These are phyloP conservation scores for Ustilago sp. DNA, from an alignment of 1,284 basidiomycete species.

Conservation along the genomic window DNA sequence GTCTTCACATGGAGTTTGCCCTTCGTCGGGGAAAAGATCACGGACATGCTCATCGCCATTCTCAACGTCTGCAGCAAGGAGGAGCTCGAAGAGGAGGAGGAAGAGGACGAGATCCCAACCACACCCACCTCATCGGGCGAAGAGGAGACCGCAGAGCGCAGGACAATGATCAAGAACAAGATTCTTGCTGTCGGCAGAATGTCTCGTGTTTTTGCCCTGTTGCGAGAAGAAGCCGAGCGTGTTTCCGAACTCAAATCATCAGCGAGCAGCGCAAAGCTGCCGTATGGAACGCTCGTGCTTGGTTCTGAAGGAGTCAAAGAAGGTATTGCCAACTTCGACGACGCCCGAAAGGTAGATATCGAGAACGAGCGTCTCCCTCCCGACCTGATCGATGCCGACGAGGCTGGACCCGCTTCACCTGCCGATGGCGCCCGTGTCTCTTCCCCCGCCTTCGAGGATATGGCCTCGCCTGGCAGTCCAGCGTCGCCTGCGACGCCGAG, in stretches of 20 bases:
- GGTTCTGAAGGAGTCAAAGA: constrained; percentile 97
- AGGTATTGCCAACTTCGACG: constrained; percentile 91
- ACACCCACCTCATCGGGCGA: constrained; percentile 47
- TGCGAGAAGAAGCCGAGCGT: constrained; percentile 98
- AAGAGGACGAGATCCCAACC: constrained; percentile 72
- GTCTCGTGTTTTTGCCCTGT: constrained; percentile 92
- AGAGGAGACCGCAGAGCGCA: constrained; percentile 79
- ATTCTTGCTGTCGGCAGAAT: constrained; percentile 97
- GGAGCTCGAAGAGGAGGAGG: constrained; percentile 88
- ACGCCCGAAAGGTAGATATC: constrained; percentile 97
- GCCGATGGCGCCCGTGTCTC: constrained; percentile 72
- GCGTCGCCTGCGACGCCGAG: constrained; percentile 49
- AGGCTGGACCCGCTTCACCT: constrained; percentile 76
- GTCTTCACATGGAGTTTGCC: constrained; percentile 99
- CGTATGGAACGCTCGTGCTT: constrained; percentile 86
- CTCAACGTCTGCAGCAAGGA: constrained; percentile 94
- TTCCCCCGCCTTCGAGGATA: constrained; percentile 70
- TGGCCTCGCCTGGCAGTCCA: constrained; percentile 39
- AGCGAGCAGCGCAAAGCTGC: constrained; percentile 81
- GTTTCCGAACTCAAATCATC: constrained; percentile 96
- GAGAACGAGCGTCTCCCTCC: constrained; percentile 91
- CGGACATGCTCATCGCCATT: constrained; percentile 95
- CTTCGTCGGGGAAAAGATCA: constrained; percentile 97
- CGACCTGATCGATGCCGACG: constrained; percentile 89
- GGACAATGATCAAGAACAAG: constrained; percentile 94